Evolutionary conservation across 163 green algal species (phyloP), one percentile per base, ranked within the genome.

Genomic region (Smithsoniella earleae): DNA sequence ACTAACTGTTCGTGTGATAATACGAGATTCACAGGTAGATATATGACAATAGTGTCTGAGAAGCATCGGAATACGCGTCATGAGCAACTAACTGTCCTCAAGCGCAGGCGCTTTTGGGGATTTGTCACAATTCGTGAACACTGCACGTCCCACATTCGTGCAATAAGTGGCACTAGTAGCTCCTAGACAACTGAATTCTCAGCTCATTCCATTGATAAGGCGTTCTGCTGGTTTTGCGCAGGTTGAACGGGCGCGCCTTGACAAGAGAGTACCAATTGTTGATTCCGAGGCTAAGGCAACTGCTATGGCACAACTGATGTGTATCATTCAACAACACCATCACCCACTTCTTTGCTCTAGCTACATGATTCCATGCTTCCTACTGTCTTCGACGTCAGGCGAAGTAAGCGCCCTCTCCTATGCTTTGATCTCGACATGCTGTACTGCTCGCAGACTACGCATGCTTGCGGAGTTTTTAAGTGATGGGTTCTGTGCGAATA

Each of bases 301-400:
- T 36, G 58, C 58, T 13, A 33, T 69, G 20, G 58, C 58, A n/a
- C 58, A 69, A 33, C 58, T 69, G 5, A 69, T 69, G 58, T 37
- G 58, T 31, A 69, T 69, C 58, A 33, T 69, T 34, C 58, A 69
- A 33, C 58, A 69, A 38, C 58, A 69, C 58, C 58, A 69, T 34
- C 58, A 69, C 58, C 58, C 58, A 16, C 58, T 69, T 18, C 58
- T 43, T 30, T 69, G 58, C 58, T n/a, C 30, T n/a, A 45, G 30
- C 58, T 69, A 69, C 58, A 69, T 69, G 0, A 33, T 69, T 30
- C 58, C 58, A 16, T 69, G 58, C 58, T 69, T 69, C 58, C 27
- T 69, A 18, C 38, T 31, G 30, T 69, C 58, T 6, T 36, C 58
- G 0, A 69, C 58, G 5, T 45, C 58, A 30, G 58, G 58, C 58